A percentile compares a stretch with the other conserved stretches of the same genome.
phyloP scores from a whole-genome alignment of 169 alveolate genomes.

The Plasmodium fragile region DNA sequence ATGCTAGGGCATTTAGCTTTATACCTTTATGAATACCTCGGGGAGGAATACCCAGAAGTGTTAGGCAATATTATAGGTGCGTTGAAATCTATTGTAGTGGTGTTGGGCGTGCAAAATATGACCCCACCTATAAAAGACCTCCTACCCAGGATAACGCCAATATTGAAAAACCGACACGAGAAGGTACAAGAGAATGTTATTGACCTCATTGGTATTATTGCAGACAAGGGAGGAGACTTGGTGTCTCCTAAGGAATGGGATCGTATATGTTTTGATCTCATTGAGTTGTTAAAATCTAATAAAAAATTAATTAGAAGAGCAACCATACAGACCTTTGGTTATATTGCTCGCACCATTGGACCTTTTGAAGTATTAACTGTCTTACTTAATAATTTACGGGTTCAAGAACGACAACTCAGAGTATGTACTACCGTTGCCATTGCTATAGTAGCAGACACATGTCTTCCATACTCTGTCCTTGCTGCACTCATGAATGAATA shows the following conservation, averaged over 20 bases:
- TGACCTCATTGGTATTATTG: constrained; percentile 98
- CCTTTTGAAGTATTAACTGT: constrained; percentile 99
- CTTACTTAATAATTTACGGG: constrained; percentile 95
- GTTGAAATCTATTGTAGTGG: constrained; percentile 98
- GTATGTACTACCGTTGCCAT: constrained; percentile 98
- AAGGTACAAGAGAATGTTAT: constrained; percentile 99
- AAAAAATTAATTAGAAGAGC: constrained; percentile 97
- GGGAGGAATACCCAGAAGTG: constrained; percentile 99
- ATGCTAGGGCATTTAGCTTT: constrained; percentile 98
- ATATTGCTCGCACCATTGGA: constrained; percentile 99
- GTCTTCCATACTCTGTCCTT: constrained; percentile 99
- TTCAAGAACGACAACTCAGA: constrained; percentile 99
- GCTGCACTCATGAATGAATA: constrained; percentile 99
- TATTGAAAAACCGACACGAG: constrained; percentile 99
- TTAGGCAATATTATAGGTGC: constrained; percentile 98
- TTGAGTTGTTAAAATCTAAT: constrained; percentile 97
- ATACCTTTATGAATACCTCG: constrained; percentile 97
- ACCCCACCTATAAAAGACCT: constrained; percentile 99
- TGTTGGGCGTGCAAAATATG: constrained; percentile 98
- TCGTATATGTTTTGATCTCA: constrained; percentile 98
- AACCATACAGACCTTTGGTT: constrained; percentile 99
- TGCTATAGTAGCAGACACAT: constrained; percentile 99
- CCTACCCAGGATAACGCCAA: constrained; percentile 99
- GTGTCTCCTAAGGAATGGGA: constrained; percentile 99
- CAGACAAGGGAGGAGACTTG: constrained; percentile 99